Percentiles rank a stretch among this genome's conserved stretches.
Conservation (phyloP, 2,329 filamentous ascomycete genomes). For the Aspergillus unguis region DNA sequence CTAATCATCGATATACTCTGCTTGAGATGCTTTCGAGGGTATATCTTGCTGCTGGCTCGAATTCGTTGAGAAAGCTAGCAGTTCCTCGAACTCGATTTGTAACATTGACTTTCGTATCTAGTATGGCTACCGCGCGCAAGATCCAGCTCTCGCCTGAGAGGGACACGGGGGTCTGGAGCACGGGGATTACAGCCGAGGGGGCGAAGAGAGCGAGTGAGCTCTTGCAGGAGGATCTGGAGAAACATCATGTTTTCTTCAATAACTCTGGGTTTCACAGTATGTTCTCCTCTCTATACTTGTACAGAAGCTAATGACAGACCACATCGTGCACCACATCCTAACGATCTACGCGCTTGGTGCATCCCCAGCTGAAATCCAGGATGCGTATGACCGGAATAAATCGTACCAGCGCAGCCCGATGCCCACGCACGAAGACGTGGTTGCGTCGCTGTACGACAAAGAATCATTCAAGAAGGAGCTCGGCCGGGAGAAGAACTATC, state of each 20-base stretch:
- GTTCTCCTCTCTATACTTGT: constrained; percentile 2
- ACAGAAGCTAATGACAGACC: constrained; percentile 48
- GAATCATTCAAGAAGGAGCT: constrained; percentile 57
- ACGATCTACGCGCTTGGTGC: constrained; percentile 74
- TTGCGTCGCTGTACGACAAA: constrained; percentile 58
- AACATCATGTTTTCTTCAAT: constrained; percentile 80
- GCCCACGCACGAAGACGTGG: constrained; percentile 48
- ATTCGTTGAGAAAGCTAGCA: too few species aligned
- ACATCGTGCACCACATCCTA: constrained; percentile 75
- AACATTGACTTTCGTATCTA: too few species aligned
- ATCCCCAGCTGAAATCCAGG: constrained; percentile 55
- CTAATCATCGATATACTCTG: too few species aligned
- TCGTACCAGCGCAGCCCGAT: constrained; percentile 61
- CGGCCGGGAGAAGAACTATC: constrained; percentile 63
- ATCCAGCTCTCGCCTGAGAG: constrained; percentile 44
- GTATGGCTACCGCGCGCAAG: constrained; percentile 50
- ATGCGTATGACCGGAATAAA: constrained; percentile 62
- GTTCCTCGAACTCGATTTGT: too few species aligned
- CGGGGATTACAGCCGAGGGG: constrained; percentile 52
- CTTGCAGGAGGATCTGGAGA: constrained; percentile 70
- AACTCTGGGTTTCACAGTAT: constrained; percentile 65
- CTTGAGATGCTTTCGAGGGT: too few species aligned
- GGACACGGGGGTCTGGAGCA: constrained; percentile 47
- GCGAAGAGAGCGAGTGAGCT: constrained; percentile 64
- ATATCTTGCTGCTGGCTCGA: too few species aligned